A percentile compares a stretch with the other conserved stretches of the same genome.
These are phyloP conservation scores for Pichia sp. DNA, from an alignment of 1,139 yeast genomes.

Conservation along the genomic window DNA sequence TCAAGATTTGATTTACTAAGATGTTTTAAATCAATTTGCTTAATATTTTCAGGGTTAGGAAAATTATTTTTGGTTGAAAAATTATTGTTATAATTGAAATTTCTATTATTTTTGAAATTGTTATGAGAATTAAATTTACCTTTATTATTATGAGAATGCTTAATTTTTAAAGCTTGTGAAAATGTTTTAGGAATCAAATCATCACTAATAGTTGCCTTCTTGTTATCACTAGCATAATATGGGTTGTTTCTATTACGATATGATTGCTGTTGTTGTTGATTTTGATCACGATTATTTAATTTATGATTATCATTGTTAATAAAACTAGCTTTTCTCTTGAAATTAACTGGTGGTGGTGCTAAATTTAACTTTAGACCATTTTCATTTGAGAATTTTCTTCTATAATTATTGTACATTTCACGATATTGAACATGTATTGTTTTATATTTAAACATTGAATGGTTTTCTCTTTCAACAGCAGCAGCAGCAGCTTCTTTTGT, in stretches of 20 bases:
- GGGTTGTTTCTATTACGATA: slow-evolving; percentile 1
- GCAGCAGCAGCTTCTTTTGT: slow-evolving; percentile 72
- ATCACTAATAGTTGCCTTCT: background rate
- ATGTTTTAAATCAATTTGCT: background rate
- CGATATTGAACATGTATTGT: slow-evolving; percentile 82
- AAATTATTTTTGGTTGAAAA: background rate
- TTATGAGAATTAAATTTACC: background rate
- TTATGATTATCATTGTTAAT: background rate
- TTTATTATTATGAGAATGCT: background rate
- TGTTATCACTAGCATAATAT: slow-evolving; percentile 1
- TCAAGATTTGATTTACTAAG: background rate
- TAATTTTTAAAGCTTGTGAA: slow-evolving; percentile 11
- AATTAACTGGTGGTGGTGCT: slow-evolving; percentile 72
- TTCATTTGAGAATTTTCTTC: slow-evolving; percentile 21
- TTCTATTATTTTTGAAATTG: background rate
- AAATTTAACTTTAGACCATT: slow-evolving; percentile 40
- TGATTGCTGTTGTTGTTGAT: background rate
- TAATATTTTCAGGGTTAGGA: background rate
- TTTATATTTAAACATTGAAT: slow-evolving; percentile 61
- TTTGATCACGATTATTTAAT: background rate
- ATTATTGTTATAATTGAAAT: background rate
- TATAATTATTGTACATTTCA: slow-evolving; percentile 44
- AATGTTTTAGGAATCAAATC: slow-evolving; percentile 6
- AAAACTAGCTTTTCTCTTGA: slow-evolving; percentile 26
- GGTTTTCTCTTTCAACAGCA: slow-evolving; percentile 78